Evolutionary conservation across 192 early-diverging fungal species (phyloP), one percentile per base, ranked within the genome.

Genomic region (Geranomyces variabilis): DNA sequence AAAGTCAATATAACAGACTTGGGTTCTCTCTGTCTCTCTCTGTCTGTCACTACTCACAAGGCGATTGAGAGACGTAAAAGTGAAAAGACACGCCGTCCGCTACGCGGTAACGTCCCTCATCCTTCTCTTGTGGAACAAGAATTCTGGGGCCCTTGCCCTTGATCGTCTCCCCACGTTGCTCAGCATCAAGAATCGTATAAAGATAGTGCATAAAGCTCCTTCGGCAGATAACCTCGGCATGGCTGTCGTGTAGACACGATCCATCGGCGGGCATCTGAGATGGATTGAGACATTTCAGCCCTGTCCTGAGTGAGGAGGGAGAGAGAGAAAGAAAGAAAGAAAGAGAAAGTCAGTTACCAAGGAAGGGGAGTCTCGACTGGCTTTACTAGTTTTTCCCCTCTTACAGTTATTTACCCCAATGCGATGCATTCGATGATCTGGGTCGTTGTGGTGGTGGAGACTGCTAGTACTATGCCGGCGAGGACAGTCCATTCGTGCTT

Each of bases 211-310:
- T 71, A 64, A 97, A 87, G 26, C 83, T 85, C 57, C 95, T 84
- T 15, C 93, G 86, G 31, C 92, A 90, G n/a, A 97, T 73, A 0
- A 97, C 78, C 78, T 97, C 95, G 1, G 93, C 95, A 77, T 97
- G 95, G 70, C 83, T 85, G 81, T 97, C 95, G 75, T 92, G 87
- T 0, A 97, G 67, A 6, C 84, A 44, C 58, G 89, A 88, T 29
- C 94, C 93, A 31, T 76, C 76, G 0, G 48, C 66, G 65, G 81
- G 77, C 31, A 91, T 79, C 75, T 89, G 86, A 46, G 75, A 79
- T 33, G 77, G 71, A 34, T 86, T 80, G 34, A 93, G 78, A 61
- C 95, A 97, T 78, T 96, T 97, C 29, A 94, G 82, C 14, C 95
- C 95, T 1, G 94, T 93, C 7, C 93, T 92, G n/a, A 64, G 17